Base-by-base conservation (phyloP, 306 rosid species). In the Aeschynomene evenia region DNA sequence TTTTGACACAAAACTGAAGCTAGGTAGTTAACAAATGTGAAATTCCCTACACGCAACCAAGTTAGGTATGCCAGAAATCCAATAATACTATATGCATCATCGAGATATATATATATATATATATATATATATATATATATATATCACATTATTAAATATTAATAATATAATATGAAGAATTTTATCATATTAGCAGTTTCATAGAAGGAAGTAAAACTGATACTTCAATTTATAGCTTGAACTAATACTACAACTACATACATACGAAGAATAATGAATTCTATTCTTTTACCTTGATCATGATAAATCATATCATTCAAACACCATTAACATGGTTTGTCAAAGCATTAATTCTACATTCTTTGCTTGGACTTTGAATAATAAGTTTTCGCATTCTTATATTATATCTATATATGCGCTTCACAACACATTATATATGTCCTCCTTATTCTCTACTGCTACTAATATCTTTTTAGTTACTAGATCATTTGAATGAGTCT, bases 41-140 rank as follows among this genome's bases (percentile, higher is more conserved):
- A 42, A 29, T 57, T 57, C 63, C 22, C 42, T 15, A 57, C 63
- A 57, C 63, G 63, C 63, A 57, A 57, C 23, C 37, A 6, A 4
- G 42, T 57, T 57, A 29, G 23, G 63, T 29, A 29, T 8, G 63
- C 23, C 14, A 28, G 42, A 7, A 7, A 29, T 40, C 10, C 13
- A 24, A 54, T 24, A 53, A 4, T 28, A 28, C 31, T 28, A n/a
- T 10, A 6, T 21, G 22, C 15, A 29, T 3, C 40, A 24, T 12
- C n/a, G n/a, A n/a, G n/a, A n/a, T n/a, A n/a, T n/a, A n/a, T n/a
- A n/a, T n/a, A n/a, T n/a, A n/a, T n/a, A n/a, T n/a, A n/a, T n/a
- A n/a, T n/a, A n/a, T n/a, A n/a, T n/a, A n/a, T n/a, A n/a, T n/a
- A n/a, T n/a, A n/a, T n/a, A n/a, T n/a, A n/a, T n/a, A n/a, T n/a